Evolutionary conservation across 2,329 filamentous ascomycete species (phyloP), one percentile per base, ranked within the genome.

Genomic region (Bipolaris sorokiniana): DNA sequence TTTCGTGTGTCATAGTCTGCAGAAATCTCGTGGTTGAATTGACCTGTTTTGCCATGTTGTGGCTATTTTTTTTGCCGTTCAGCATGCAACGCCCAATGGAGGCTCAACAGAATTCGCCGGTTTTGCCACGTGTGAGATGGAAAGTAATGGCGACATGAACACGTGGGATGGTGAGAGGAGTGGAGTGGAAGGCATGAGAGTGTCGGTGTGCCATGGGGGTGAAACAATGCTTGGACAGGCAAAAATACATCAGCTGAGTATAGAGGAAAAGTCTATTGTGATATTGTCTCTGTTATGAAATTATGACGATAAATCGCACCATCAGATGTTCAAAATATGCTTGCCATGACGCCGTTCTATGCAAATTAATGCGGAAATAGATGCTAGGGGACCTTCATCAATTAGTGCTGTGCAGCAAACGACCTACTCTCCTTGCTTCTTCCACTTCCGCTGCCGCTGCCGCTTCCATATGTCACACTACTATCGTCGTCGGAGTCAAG

Each of bases 401-500:
- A 49, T 64, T 26, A 70, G 58, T 61, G 61, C 31, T 57, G 55
- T 20, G 58, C 46, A 41, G 58, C 56, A 10, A 65, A 58, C 0
- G 66, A 56, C 18, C 58, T 63, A 7, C 66, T 62, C 48, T 72
- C 70, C 34, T 75, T 75, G 31, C 58, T 59, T 31, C 58, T 59
- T 31, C 28, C 28, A 11, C 28, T 31, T 11, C 28, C 28, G 28
- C 28, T 31, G 3, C 28, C 28, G 10, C 28, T 31, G 3, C 28
- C 28, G 10, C 28, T 31, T n/a, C 55, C 60, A 11, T 65, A 56
- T 3, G 50, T 42, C 2, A 41, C 68, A 0, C 69, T 80, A 4
- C 89, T 89, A 50, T 97, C 92, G 16, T 96, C 92, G 42, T 96
- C 93, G 56, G 90, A 95, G 74, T 93, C 93, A 37, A 99, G 79